Evolutionary conservation across 2,329 filamentous ascomycete species (phyloP), one percentile per base, ranked within the genome.

Genomic region (Capronia epimyces): DNA sequence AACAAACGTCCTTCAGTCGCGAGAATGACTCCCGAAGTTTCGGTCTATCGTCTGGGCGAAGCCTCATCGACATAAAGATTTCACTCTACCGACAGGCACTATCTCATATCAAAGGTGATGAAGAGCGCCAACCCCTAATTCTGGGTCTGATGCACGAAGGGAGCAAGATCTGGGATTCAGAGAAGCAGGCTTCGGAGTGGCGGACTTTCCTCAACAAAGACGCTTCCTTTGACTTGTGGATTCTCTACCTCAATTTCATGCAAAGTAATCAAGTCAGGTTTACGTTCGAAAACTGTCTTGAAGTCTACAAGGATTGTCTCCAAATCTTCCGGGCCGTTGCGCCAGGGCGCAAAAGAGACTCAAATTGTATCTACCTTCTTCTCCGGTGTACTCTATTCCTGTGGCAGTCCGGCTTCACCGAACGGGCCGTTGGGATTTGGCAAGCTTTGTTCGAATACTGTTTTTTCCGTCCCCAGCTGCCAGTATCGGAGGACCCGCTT

Each of bases 21-120:
- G 63, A 53, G 71, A 13, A 34, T 5, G 31, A 27, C 15, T n/a
- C 31, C 16, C 41, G n/a, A 70, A 62, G 74, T 64, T 36, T 62
- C 4, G 55, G 55, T 27, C 57, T 59, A 12, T 62, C 67, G 12
- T 57, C 58, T n/a, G 41, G 47, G 6, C 78, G 77, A 55, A 84
- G 84, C 55, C 80, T 87, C 48, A 83, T 88, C 2, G 85, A 93
- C 57, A 81, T 95, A 49, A 91, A 88, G 58, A 71, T 95, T 2
- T 82, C 84, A 1, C 80, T 95, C 54, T 87, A 90, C 53, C 82
- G 91, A 57, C 83, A 88, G 54, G 90, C 90, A 0, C 66, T 95
- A 6, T 70, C 74, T 9, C 78, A 84, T 40, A 73, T 80, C 1
- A 67, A 71, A 1, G 60, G 70, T 29, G 55, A 64, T 15, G 43